Evolutionary conservation across 2,329 filamentous ascomycete genomes (phyloP), one percentile per base, ranked within the genome.

Genomic region (Sporothrix inflata): DNA sequence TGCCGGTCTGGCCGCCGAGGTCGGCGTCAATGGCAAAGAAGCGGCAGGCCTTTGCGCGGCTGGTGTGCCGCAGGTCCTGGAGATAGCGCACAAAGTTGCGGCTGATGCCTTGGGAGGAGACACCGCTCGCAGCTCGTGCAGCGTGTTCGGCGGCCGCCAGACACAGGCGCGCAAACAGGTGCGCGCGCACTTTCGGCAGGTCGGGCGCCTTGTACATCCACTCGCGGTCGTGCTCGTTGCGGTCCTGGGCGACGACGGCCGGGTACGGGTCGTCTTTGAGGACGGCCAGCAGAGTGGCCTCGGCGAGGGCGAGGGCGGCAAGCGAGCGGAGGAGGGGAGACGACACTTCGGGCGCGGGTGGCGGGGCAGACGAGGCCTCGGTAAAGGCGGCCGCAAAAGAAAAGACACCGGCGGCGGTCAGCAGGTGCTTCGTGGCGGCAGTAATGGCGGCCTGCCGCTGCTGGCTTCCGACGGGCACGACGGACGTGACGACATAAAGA

Each of bases 161-260:
- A 79, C 94, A 98, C 8, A 98, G 84, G 0, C 95, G 87, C 1
- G 94, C 94, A 78, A 97, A 97, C 1, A 99, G 85, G 78, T 97
- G 91, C 9, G 94, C 94, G 63, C 95, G 90, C 21, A 97, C 94
- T 79, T 95, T 94, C 40, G 94, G 92, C 66, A 98, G 93, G 68
- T 94, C 90, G 0, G 95, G 94, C 0, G 94, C 88, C 77, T 92
- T 93, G 80, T 96, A 97, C 94, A 98, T 98, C 95, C 95, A 99
- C 76, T 98, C 95, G 74, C 88, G 94, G 80, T 94, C 94, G 76
- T 91, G 90, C 70, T 91, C 89, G 78, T 97, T 97, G 65, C 94
- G 88, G 72, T 91, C 89, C 77, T 97, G 93, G 0, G 94, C 90
- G 2, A 97, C 91, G 7, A 91, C 88, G 1, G 92, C 90, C 0